Percentiles rank a stretch among this genome's conserved stretches.
These are phyloP conservation scores for Fusarium penzigii DNA, from an alignment of 2,329 filamentous ascomycete species.

Conservation along the genomic window DNA sequence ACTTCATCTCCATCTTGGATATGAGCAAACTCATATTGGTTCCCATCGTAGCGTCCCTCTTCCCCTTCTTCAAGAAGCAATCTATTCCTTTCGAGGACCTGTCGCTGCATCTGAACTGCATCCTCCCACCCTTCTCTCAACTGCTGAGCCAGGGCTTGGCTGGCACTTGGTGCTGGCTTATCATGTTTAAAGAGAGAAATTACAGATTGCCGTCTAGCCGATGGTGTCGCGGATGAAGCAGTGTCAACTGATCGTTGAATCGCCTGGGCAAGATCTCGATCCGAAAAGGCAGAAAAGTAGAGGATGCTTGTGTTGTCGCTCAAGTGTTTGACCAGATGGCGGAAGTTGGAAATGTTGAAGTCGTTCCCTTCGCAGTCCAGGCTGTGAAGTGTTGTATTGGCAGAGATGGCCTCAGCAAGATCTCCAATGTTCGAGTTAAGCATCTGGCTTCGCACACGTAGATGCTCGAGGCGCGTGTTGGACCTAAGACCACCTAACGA, in stretches of 20 bases:
- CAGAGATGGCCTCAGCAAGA: conserved; percentile 50
- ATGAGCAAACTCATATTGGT: conserved; percentile 7
- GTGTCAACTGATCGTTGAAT: conserved; percentile 37
- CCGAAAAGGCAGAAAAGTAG: conserved; percentile 45
- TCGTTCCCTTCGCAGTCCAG: conserved; percentile 58
- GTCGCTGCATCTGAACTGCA: conserved; percentile 34
- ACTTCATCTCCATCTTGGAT: conserved; percentile 27
- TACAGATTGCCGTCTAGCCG: conserved; percentile 35
- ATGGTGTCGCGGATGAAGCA: conserved; percentile 28
- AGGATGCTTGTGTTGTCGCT: conserved; percentile 45
- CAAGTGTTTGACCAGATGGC: conserved; percentile 47
- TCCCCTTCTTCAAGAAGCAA: conserved; percentile 30
- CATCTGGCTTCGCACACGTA: conserved; percentile 58
- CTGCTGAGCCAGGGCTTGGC: conserved; percentile 37
- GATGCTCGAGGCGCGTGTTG: conserved; percentile 49
- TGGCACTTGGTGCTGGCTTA: conserved; percentile 29
- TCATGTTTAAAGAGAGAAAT: conserved; percentile 38
- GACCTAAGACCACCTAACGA: conserved; percentile 48
- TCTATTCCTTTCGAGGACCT: conserved; percentile 39
- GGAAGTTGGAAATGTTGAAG: conserved; percentile 53
- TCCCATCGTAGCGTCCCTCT: conserved; percentile 22
- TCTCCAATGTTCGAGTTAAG: conserved; percentile 55
- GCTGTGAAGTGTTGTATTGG: conserved; percentile 50
- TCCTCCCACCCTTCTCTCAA: conserved; percentile 43
- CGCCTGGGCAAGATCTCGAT: conserved; percentile 36